Percentiles rank a stretch among this genome's conserved stretches.
phyloP scores from a whole-genome alignment of 1,284 basidiomycete genomes.

The Ganoderma multipileum region DNA sequence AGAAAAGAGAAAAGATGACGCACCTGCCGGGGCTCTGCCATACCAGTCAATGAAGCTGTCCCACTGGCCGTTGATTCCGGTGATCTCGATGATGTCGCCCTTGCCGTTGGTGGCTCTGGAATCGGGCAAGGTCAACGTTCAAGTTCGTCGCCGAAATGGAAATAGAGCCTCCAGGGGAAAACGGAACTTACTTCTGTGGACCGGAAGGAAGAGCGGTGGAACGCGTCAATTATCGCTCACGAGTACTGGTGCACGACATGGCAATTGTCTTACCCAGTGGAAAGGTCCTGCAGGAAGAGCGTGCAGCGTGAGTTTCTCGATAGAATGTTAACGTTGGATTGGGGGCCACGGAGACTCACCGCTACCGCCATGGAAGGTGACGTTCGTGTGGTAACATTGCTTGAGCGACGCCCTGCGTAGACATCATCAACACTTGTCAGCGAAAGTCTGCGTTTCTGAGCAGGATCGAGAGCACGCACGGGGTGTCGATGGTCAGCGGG shows the following conservation, averaged over 20 bases:
- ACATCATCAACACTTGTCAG: too few species aligned
- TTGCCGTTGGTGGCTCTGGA: background rate
- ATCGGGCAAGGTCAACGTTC: background rate
- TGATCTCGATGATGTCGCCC: background rate
- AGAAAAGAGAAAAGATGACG: background rate
- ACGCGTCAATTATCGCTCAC: background rate
- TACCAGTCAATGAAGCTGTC: background rate
- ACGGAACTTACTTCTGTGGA: background rate
- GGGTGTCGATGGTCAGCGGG: conserved; percentile 1
- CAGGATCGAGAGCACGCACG: background rate
- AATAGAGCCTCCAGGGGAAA: background rate
- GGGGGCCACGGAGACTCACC: background rate
- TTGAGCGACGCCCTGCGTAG: background rate
- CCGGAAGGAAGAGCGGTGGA: background rate
- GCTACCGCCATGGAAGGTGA: background rate
- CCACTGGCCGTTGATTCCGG: background rate
- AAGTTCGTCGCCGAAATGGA: background rate
- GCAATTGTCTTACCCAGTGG: background rate
- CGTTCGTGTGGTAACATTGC: background rate
- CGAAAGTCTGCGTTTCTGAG: background rate
- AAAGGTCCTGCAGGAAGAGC: background rate
- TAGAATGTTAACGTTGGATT: background rate
- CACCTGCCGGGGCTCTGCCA: background rate
- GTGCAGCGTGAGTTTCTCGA: background rate
- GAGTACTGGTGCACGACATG: background rate